Evolutionary conservation across 768 basidiomycete genomes (phyloP).

Genomic region (Termitomyces titanicus): DNA sequence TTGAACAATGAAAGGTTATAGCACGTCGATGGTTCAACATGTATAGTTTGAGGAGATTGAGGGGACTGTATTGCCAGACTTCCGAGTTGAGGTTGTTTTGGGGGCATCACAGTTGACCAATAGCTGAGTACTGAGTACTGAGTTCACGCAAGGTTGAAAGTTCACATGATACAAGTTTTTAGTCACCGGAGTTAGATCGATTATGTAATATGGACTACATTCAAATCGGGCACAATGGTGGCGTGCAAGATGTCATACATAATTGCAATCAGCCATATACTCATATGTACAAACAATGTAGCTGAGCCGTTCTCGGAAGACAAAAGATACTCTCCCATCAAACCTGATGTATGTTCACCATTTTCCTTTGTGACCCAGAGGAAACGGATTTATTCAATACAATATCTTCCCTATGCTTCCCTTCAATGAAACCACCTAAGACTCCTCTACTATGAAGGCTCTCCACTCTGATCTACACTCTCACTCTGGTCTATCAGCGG

Average conservation of each 20-base stretch:
- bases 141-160: no score
- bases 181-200: neutral
- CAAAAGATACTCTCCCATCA: no score
- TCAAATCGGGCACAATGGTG: neutral
- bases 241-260: neutral
- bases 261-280: neutral
- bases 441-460: neutral
- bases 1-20: slow-evolving; percentile 76
- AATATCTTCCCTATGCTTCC: no score
- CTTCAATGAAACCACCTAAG: no score
- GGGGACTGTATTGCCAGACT: slow-evolving; percentile 71
- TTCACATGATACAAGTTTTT: neutral
- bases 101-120: slow-evolving; percentile 21
- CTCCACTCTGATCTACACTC: no score
- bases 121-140: neutral
- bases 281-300: no score
- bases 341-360: no score
- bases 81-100: slow-evolving; percentile 50
- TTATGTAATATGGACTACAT: neutral
- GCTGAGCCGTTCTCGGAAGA: no score
- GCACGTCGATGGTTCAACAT: slow-evolving; percentile 71
- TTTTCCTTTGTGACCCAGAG: no score
- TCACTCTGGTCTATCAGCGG: neutral
- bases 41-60: slow-evolving; percentile 57
- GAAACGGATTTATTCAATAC: no score